These are phyloP conservation scores for Pseudogymnoascus sp. DNA, from an alignment of 2,329 filamentous ascomycete genomes.

Conservation along the genomic window DNA sequence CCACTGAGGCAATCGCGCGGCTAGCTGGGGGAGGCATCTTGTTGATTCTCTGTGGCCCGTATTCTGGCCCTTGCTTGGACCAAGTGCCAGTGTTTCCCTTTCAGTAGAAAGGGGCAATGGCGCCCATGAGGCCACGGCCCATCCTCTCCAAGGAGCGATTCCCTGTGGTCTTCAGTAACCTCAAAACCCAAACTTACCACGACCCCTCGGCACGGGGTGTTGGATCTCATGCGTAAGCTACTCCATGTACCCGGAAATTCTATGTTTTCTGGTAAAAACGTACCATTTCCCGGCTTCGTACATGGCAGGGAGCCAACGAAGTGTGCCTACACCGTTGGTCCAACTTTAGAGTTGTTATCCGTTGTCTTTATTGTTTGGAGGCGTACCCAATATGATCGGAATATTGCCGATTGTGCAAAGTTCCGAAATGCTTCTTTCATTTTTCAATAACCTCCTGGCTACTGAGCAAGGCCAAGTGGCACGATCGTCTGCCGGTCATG, in stretches of 20 bases:
- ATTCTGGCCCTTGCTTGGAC: neutral
- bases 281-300: neutral
- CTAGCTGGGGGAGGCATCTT: neutral
- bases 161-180: constrained; percentile 54
- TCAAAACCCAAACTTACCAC: constrained; percentile 66
- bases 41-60: neutral
- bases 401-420: neutral
- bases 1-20: neutral
- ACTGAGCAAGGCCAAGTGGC: neutral
- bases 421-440: neutral
- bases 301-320: neutral
- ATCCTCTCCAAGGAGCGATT: constrained; percentile 65
- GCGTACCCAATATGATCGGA: neutral
- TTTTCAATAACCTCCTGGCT: neutral
- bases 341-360: neutral
- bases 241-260: neutral
- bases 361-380: neutral
- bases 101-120: constrained; percentile 16
- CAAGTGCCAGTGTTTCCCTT: neutral
- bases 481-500: neutral
- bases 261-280: neutral
- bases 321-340: neutral
- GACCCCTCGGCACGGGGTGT: constrained; percentile 50
- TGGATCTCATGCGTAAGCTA: constrained; percentile 49
- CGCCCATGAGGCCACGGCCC: constrained; percentile 37